Percentiles rank a stretch among this genome's conserved stretches.
Conservation (phyloP, 345 rosid genomes). For the thale cress (Arabidopsis thaliana) region DNA sequence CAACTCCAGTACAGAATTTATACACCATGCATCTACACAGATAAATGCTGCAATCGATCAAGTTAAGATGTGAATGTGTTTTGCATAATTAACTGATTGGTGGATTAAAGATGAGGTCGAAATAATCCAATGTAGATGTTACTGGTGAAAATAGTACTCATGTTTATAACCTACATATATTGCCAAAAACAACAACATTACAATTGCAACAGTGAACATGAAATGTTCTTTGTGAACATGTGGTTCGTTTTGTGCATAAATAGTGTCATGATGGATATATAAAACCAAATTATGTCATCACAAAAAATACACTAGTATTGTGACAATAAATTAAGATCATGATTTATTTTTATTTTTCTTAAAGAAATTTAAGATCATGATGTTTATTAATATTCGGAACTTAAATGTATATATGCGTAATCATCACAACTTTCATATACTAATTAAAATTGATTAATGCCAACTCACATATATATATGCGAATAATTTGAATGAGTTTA, state of each 20-base stretch:
- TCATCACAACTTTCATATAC: background rate
- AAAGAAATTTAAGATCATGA: background rate
- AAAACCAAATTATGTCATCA: conserved; percentile 34
- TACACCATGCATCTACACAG: conserved; percentile 9
- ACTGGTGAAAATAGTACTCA: conserved; percentile 43
- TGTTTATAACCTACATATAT: conserved; percentile 40
- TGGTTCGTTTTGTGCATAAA: conserved; percentile 44
- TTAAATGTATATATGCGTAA: background rate
- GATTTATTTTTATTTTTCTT: background rate
- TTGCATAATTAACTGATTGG: conserved; percentile 22
- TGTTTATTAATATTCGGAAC: background rate
- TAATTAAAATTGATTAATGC: background rate
- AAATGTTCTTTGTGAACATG: conserved; percentile 45
- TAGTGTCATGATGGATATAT: conserved; percentile 44
- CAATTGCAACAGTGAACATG: conserved; percentile 46
- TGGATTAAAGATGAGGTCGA: conserved; percentile 28
- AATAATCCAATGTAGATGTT: conserved; percentile 24
- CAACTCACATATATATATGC: background rate
- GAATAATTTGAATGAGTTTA: background rate
- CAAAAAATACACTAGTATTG: conserved; percentile 1
- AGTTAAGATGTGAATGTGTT: conserved; percentile 30
- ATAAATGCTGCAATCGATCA: conserved; percentile 12
- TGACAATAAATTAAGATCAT: conserved; percentile 12
- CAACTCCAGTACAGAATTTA: conserved; percentile 2
- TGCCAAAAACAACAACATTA: conserved; percentile 38